A percentile compares a stretch with the other conserved stretches of the same genome.
Conservation (phyloP, 2,329 filamentous ascomycete genomes). For the Claviceps purpurea region DNA sequence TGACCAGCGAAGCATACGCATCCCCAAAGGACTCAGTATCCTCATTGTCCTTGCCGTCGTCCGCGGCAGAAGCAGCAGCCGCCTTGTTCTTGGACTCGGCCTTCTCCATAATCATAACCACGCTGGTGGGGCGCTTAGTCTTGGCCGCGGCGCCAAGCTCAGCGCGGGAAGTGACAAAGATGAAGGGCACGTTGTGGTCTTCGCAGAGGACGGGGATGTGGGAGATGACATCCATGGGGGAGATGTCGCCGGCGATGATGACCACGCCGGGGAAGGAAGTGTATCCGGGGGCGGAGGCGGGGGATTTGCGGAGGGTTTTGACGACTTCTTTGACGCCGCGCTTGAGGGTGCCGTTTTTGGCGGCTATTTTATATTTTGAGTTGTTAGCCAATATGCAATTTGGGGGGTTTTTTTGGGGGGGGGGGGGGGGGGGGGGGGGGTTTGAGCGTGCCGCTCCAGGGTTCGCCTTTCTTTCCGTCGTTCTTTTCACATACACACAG, state of each 20-base stretch:
- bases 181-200: conserved; percentile 92
- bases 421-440: too few relatives aligned
- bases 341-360: conserved; percentile 90
- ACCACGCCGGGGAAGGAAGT: conserved; percentile 60
- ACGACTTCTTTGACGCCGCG: conserved; percentile 98
- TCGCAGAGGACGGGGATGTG: conserved; percentile 97
- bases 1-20: conserved; percentile 50
- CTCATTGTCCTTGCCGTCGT: conserved; percentile 27
- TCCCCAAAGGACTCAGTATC: conserved; percentile 48
- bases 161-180: conserved; percentile 84
- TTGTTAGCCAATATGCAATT: background rate
- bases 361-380: conserved; percentile 42
- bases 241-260: conserved; percentile 93
- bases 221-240: conserved; percentile 95
- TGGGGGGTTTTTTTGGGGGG: too few relatives aligned
- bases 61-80: conserved; percentile 28
- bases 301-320: conserved; percentile 91
- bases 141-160: conserved; percentile 87
- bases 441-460: background rate
- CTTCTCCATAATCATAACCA: conserved; percentile 73
- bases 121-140: conserved; percentile 92
- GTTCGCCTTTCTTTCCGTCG: background rate
- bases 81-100: conserved; percentile 30
- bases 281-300: conserved; percentile 51
- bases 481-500: background rate